These are phyloP conservation scores for Phaffomyces opuntiae DNA, from an alignment of 805 yeast genomes.

Conservation along the genomic window DNA sequence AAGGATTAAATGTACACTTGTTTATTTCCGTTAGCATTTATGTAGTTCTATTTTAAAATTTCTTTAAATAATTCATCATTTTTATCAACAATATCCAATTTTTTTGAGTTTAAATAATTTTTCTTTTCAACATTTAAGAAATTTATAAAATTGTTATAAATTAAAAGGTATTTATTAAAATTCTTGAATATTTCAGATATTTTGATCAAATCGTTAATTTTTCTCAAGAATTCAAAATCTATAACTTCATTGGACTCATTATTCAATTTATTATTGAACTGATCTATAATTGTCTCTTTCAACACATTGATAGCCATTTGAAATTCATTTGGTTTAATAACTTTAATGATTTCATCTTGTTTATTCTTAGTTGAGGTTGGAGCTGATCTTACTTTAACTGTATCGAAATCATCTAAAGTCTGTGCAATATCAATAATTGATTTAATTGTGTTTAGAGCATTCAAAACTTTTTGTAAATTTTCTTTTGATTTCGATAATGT, in stretches of 20 bases:
- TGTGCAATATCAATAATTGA: slow-evolving; percentile 29
- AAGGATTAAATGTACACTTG: background rate
- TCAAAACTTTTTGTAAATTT: slow-evolving; percentile 39
- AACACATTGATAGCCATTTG: slow-evolving; percentile 36
- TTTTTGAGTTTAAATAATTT: slow-evolving; percentile 25
- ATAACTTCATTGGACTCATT: slow-evolving; percentile 24
- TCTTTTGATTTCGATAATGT: slow-evolving; percentile 37
- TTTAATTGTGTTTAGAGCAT: slow-evolving; percentile 38
- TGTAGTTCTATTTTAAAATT: slow-evolving; percentile 2
- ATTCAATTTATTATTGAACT: slow-evolving; percentile 24
- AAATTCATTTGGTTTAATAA: slow-evolving; percentile 27
- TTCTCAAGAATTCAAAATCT: slow-evolving; percentile 31
- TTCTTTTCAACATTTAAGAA: slow-evolving; percentile 32
- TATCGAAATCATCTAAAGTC: slow-evolving; percentile 5
- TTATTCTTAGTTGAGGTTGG: slow-evolving; percentile 14
- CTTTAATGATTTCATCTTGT: slow-evolving; percentile 9
- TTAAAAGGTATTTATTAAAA: slow-evolving; percentile 41
- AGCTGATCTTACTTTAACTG: slow-evolving; percentile 11
- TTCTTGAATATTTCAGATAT: slow-evolving; percentile 48
- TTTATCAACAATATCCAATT: slow-evolving; percentile 1
- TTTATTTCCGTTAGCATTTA: background rate
- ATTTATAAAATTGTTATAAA: slow-evolving; percentile 43
- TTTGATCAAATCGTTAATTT: slow-evolving; percentile 40
- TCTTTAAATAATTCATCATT: slow-evolving; percentile 18
- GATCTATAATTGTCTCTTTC: slow-evolving; percentile 38